Evolutionary conservation across 768 basidiomycete genomes (phyloP).

Genomic region (Dictyophora rubrovolvata): DNA sequence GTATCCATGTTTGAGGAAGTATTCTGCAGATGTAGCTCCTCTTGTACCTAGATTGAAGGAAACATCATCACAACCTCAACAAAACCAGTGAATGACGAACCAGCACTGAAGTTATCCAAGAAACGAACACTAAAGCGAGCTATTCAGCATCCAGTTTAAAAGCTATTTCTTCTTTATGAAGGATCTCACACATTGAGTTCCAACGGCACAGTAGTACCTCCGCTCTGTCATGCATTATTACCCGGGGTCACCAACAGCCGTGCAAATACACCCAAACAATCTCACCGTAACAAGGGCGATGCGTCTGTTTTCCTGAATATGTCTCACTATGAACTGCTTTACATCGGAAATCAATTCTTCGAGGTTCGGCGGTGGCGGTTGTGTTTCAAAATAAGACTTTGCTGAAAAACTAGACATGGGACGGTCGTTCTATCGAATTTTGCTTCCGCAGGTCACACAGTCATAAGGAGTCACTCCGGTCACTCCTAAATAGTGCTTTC

Average conservation of each 20-base stretch:
- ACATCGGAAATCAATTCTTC: constrained; percentile 57
- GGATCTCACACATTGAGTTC: constrained; percentile 94
- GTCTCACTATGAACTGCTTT: constrained; percentile 58
- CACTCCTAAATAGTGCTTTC: neutral
- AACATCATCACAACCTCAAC: constrained; percentile 1
- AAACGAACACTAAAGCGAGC: constrained; percentile 74
- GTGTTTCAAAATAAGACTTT: constrained; percentile 83
- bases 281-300: constrained; percentile 90
- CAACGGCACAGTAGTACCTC: constrained; percentile 94
- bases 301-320: constrained; percentile 51
- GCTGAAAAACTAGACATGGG: constrained; percentile 51
- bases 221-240: constrained; percentile 50
- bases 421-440: neutral
- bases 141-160: constrained; percentile 12
- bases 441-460: neutral
- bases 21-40: constrained; percentile 96
- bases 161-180: constrained; percentile 1
- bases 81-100: constrained; percentile 30
- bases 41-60: constrained; percentile 79
- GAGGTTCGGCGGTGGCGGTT: constrained; percentile 66
- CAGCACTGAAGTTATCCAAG: constrained; percentile 97
- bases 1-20: constrained; percentile 89
- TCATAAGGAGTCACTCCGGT: neutral
- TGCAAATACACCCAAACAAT: neutral
- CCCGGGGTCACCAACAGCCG: neutral